Conservation (phyloP, 1,284 basidiomycete genomes). For the Stygiomarasmius scandens region DNA sequence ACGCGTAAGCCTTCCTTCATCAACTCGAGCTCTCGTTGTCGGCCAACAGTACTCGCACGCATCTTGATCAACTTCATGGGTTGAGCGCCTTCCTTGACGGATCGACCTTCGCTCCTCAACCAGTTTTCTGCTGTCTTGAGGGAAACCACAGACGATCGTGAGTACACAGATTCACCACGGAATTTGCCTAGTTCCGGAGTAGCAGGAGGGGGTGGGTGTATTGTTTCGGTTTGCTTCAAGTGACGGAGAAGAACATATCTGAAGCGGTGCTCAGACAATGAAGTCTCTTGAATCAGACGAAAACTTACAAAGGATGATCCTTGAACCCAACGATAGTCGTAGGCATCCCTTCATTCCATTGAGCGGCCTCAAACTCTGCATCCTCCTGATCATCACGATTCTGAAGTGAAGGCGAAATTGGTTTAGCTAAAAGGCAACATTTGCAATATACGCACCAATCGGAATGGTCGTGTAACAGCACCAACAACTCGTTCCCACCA, state of each 20-base stretch:
- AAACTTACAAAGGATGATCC: conserved; percentile 84
- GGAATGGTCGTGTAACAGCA: conserved; percentile 73
- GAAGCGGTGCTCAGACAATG: conserved; percentile 13
- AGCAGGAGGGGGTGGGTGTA: conserved; percentile 72
- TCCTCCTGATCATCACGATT: conserved; percentile 94
- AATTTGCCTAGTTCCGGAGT: conserved; percentile 84
- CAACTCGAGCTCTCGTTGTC: conserved; percentile 84
- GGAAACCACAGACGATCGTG: conserved; percentile 79
- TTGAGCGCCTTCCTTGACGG: conserved; percentile 74
- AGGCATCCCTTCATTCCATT: conserved; percentile 93
- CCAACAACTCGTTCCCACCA: conserved; percentile 85
- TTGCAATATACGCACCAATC: conserved; percentile 58
- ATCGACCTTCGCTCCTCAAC: conserved; percentile 84
- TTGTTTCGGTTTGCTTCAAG: conserved; percentile 86
- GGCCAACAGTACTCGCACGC: conserved; percentile 81
- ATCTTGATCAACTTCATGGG: conserved; percentile 92
- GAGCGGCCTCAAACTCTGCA: conserved; percentile 82
- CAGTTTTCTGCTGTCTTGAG: conserved; percentile 94
- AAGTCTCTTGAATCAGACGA: conserved; percentile 6
- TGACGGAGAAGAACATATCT: conserved; percentile 91
- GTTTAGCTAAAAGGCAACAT: conserved; percentile 7
- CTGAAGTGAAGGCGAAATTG: conserved; percentile 38
- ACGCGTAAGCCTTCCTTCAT: conserved; percentile 43
- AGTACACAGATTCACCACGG: conserved; percentile 91
- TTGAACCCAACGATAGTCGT: conserved; percentile 92